Conservation (phyloP, 495 filamentous ascomycete species). For the Astrothelium macrocarpum region DNA sequence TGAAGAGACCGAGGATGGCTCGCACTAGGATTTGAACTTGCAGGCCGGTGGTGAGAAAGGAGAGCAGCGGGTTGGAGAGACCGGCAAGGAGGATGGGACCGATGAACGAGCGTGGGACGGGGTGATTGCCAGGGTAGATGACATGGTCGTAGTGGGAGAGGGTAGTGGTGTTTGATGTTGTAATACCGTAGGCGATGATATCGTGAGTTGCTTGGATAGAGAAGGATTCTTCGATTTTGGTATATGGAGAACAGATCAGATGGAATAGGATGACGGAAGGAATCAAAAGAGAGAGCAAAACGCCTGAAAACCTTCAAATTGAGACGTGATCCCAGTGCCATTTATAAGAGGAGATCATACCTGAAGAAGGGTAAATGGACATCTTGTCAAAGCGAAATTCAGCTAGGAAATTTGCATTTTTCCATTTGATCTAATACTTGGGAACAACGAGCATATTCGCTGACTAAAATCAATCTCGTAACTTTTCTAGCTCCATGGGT, state of each 20-base stretch:
- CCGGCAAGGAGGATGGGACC: slow-evolving; percentile 67
- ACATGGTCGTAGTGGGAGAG: slow-evolving; percentile 77
- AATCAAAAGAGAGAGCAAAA: slow-evolving; percentile 34
- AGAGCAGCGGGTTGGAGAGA: slow-evolving; percentile 45
- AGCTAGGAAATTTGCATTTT: too few relatives aligned
- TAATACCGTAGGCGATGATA: slow-evolving; percentile 69
- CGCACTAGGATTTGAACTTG: slow-evolving; percentile 55
- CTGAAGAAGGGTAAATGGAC: too few relatives aligned
- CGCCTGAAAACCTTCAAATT: neutral
- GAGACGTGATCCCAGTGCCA: too few relatives aligned
- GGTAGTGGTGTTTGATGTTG: slow-evolving; percentile 43
- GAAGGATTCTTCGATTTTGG: slow-evolving; percentile 98
- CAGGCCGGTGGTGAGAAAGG: slow-evolving; percentile 37
- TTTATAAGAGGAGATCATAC: too few relatives aligned
- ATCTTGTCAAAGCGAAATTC: neutral
- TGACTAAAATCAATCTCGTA: too few relatives aligned
- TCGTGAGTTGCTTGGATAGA: slow-evolving; percentile 94
- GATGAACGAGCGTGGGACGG: slow-evolving; percentile 78
- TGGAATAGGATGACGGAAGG: slow-evolving; percentile 63
- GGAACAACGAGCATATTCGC: too few relatives aligned
- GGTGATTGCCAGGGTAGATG: slow-evolving; percentile 64
- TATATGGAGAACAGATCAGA: slow-evolving; percentile 73
- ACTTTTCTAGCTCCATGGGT: too few relatives aligned
- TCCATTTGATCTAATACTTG: too few relatives aligned
- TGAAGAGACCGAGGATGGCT: slow-evolving; percentile 67